phyloP scores from a whole-genome alignment of 352 stramenopile species.

The Phytophthora constricta region DNA sequence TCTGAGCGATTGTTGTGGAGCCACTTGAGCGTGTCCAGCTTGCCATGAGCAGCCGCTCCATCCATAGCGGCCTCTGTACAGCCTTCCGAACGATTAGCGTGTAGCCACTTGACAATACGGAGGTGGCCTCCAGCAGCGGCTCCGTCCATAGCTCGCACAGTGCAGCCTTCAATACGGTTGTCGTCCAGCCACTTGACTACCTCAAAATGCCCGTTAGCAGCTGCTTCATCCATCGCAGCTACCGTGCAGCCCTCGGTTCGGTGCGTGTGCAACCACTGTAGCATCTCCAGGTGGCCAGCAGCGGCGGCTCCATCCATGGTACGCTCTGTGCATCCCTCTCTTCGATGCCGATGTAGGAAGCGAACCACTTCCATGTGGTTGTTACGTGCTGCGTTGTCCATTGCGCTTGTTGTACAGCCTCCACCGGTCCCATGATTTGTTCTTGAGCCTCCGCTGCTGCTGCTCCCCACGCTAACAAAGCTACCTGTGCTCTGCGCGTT shows the following conservation, averaged over 20 bases:
- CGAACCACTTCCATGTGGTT: constrained; percentile 41
- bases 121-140: constrained; percentile 38
- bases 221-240: constrained; percentile 38
- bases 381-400: constrained; percentile 35
- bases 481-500: constrained; percentile 13
- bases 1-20: constrained; percentile 38
- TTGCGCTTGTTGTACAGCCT: constrained; percentile 41
- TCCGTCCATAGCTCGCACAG: constrained; percentile 34
- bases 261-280: constrained; percentile 44
- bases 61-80: constrained; percentile 50
- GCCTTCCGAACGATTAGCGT: constrained; percentile 35
- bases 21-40: constrained; percentile 40
- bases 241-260: constrained; percentile 33
- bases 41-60: constrained; percentile 33
- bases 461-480: constrained; percentile 18
- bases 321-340: constrained; percentile 39
- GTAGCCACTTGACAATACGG: constrained; percentile 38
- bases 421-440: constrained; percentile 11
- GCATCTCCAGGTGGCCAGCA: constrained; percentile 29
- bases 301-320: constrained; percentile 45
- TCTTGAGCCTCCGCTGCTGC: constrained; percentile 26
- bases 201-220: constrained; percentile 36
- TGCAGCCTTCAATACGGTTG: constrained; percentile 40
- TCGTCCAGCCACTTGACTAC: constrained; percentile 43
- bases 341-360: constrained; percentile 43